Conservation (phyloP, 768 basidiomycete species). For the Podaxis sp. region DNA sequence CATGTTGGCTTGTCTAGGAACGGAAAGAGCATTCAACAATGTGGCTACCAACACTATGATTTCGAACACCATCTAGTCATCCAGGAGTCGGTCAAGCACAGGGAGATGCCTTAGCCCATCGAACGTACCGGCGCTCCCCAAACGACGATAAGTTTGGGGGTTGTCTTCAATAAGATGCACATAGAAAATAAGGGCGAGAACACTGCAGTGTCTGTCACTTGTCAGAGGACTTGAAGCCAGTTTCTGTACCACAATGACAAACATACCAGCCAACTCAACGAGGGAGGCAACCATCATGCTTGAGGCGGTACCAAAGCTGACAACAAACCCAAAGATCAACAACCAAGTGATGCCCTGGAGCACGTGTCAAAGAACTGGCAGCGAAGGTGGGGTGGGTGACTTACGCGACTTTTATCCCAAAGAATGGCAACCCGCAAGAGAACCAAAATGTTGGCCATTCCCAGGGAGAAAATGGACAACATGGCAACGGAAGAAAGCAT, state of each 20-base stretch:
- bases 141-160: conserved; percentile 21
- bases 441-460: conserved; percentile 29
- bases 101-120: neutral
- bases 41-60: conserved; percentile 28
- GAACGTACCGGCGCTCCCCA: conserved; percentile 33
- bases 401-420: conserved; percentile 29
- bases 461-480: conserved; percentile 26
- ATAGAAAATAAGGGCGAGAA: conserved; percentile 21
- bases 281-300: neutral
- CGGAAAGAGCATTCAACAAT: conserved; percentile 32
- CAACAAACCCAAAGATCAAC: conserved; percentile 15
- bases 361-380: neutral
- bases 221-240: neutral
- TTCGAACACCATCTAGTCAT: conserved; percentile 32
- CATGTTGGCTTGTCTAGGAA: conserved; percentile 26
- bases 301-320: neutral
- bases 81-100: neutral
- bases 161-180: conserved; percentile 25
- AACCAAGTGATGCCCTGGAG: neutral
- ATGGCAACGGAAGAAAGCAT: conserved; percentile 23
- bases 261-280: neutral
- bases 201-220: conserved; percentile 11
- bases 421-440: conserved; percentile 31
- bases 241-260: neutral
- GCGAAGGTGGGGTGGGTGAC: neutral